Conservation (phyloP, 2,329 filamentous ascomycete species). For the Penicillium decumbens region DNA sequence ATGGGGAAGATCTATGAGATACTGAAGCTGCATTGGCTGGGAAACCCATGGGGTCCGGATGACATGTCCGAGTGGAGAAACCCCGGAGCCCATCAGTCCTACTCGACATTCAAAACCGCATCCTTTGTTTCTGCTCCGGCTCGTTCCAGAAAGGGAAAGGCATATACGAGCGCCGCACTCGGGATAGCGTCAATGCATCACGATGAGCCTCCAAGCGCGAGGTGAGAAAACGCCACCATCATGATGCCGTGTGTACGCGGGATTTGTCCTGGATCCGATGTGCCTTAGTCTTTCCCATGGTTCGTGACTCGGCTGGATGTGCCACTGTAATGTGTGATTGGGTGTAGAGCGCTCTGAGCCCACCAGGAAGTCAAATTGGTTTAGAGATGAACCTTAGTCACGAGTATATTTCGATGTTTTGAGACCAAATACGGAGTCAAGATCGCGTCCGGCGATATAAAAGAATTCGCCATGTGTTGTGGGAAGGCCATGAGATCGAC, state of each 20-base stretch:
- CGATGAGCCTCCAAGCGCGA: not conserved
- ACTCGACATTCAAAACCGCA: no score
- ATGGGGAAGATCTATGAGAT: slow-evolving; percentile 5
- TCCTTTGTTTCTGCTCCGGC: not conserved
- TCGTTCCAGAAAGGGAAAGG: not conserved
- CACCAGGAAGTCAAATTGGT: not conserved
- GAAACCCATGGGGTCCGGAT: not conserved
- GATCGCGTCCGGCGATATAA: slow-evolving; percentile 1
- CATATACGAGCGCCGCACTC: not conserved
- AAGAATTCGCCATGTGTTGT: not conserved
- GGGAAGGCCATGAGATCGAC: not conserved
- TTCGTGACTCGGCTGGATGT: not conserved
- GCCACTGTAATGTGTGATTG: not conserved
- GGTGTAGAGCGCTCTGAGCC: not conserved
- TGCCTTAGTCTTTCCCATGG: not conserved
- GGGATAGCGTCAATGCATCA: not conserved
- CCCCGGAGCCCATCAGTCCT: not conserved
- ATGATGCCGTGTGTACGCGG: not conserved
- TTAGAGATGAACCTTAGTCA: not conserved
- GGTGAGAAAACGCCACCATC: slow-evolving; percentile 3
- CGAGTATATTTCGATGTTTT: not conserved
- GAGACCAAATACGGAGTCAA: not conserved
- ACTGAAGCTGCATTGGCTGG: not conserved
- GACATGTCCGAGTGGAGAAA: not conserved
- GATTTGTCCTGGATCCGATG: not conserved